Conservation (phyloP, 2,329 filamentous ascomycete species). For the Cladorrhinum sp. region DNA sequence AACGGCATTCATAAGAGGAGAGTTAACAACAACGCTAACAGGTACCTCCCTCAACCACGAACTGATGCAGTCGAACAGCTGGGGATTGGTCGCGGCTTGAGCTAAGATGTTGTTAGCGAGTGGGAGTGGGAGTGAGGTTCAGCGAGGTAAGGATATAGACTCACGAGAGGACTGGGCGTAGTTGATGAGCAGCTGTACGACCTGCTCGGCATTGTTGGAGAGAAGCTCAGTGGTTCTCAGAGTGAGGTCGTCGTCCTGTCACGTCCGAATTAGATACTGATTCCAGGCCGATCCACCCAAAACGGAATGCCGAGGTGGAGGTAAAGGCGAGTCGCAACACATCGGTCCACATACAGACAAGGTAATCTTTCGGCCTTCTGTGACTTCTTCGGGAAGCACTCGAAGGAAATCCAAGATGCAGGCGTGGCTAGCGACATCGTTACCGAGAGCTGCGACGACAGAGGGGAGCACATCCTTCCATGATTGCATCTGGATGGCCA, state of each 20-base stretch:
- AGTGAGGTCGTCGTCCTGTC: constrained; percentile 91
- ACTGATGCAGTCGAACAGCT: constrained; percentile 90
- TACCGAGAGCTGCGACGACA: constrained; percentile 75
- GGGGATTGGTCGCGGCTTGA: constrained; percentile 77
- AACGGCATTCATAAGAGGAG: constrained; percentile 77
- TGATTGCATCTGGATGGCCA: constrained; percentile 92
- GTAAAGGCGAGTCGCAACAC: constrained; percentile 44
- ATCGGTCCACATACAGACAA: constrained; percentile 86
- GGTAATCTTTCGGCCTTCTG: constrained; percentile 98
- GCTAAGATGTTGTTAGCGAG: constrained; percentile 45
- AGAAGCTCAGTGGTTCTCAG: constrained; percentile 84
- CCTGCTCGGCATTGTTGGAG: constrained; percentile 84
- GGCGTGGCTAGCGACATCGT: constrained; percentile 72
- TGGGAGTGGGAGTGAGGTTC: not conserved
- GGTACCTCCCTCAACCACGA: constrained; percentile 96
- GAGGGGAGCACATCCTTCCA: constrained; percentile 91
- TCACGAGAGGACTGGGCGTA: constrained; percentile 90
- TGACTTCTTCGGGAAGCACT: constrained; percentile 97
- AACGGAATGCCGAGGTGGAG: constrained; percentile 34
- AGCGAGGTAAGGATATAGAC: constrained; percentile 31
- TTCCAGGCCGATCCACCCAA: constrained; percentile 35
- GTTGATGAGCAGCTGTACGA: constrained; percentile 80
- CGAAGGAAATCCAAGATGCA: constrained; percentile 94
- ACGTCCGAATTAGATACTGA: constrained; percentile 45
- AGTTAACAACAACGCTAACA: constrained; percentile 76